phyloP scores from a whole-genome alignment of 768 basidiomycete genomes.

The Lactarius pseudohatsudake region DNA sequence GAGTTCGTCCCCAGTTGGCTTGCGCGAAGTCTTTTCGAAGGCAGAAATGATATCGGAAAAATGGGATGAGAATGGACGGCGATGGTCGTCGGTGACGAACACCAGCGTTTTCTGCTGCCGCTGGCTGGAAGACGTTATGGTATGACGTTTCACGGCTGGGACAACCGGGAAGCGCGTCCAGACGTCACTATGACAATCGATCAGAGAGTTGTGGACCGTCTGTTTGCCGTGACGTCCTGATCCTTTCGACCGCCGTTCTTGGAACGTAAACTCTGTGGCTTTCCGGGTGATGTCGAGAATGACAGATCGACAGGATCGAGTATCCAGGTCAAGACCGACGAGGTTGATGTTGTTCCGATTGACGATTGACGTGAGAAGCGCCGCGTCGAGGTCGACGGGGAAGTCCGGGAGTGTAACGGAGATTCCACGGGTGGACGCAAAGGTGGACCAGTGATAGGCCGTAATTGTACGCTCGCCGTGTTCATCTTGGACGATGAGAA shows the following conservation, averaged over 20 bases:
- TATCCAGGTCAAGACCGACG: constrained; percentile 40
- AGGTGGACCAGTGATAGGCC: constrained; percentile 57
- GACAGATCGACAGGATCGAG: constrained; percentile 43
- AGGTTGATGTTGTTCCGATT: constrained; percentile 45
- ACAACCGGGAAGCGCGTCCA: constrained; percentile 25
- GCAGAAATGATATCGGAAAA: constrained; percentile 45
- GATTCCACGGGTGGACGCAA: constrained; percentile 51
- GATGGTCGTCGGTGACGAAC: constrained; percentile 46
- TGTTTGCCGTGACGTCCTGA: constrained; percentile 25
- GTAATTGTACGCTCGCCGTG: constrained; percentile 30
- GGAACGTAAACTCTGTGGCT: constrained; percentile 57
- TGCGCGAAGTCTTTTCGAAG: constrained; percentile 52
- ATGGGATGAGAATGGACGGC: constrained; percentile 41
- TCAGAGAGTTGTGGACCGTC: constrained; percentile 42
- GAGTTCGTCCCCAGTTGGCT: constrained; percentile 51
- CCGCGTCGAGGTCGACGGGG: constrained; percentile 26
- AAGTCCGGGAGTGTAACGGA: constrained; percentile 36
- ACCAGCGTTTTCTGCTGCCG: constrained; percentile 39
- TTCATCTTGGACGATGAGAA: constrained; percentile 39
- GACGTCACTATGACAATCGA: constrained; percentile 19
- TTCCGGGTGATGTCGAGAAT: constrained; percentile 54
- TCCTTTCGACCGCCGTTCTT: constrained; percentile 39
- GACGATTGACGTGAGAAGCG: constrained; percentile 47
- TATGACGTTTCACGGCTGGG: constrained; percentile 14
- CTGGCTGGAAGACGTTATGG: constrained; percentile 28